Conservation (phyloP, 2,329 filamentous ascomycete genomes). For the Hirsutella rhossiliensis region DNA sequence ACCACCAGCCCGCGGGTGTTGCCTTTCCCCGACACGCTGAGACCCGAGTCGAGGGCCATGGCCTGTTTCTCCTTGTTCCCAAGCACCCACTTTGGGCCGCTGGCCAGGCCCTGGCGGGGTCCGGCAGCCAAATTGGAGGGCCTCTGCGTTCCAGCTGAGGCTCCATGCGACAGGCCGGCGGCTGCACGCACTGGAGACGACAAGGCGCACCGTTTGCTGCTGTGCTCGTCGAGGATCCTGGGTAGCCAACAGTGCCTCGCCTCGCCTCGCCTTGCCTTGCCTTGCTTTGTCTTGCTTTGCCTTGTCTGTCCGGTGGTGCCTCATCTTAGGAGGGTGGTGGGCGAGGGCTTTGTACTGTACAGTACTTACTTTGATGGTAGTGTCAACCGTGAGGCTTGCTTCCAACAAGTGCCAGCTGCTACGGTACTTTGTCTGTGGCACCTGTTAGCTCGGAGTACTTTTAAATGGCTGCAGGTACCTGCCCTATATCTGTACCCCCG, state of each 20-base stretch:
- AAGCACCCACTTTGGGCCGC: background rate
- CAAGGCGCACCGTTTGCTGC: too few species aligned
- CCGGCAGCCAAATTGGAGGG: background rate
- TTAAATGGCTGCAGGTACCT: background rate
- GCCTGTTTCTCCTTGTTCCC: conserved; percentile 4
- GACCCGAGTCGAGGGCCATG: background rate
- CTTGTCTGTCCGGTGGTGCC: too few species aligned
- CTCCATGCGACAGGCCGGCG: background rate
- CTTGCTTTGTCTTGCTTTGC: too few species aligned
- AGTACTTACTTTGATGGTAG: too few species aligned
- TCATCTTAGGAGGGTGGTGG: too few species aligned
- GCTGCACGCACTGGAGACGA: too few species aligned
- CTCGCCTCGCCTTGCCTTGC: too few species aligned
- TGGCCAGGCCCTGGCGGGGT: conserved; percentile 1
- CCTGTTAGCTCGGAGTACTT: background rate
- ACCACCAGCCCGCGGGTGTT: background rate
- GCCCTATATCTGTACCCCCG: background rate
- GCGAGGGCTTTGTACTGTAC: too few species aligned
- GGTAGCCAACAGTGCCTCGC: too few species aligned
- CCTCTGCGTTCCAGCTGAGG: conserved; percentile 1
- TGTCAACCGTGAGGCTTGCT: too few species aligned
- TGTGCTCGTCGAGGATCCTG: too few species aligned
- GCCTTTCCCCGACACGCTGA: conserved; percentile 1
- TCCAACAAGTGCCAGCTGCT: too few species aligned
- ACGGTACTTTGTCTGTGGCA: background rate